Evolutionary conservation across 306 rosid genomes (phyloP), one percentile per base, ranked within the genome.

Genomic region (Lathyrus oleraceus): DNA sequence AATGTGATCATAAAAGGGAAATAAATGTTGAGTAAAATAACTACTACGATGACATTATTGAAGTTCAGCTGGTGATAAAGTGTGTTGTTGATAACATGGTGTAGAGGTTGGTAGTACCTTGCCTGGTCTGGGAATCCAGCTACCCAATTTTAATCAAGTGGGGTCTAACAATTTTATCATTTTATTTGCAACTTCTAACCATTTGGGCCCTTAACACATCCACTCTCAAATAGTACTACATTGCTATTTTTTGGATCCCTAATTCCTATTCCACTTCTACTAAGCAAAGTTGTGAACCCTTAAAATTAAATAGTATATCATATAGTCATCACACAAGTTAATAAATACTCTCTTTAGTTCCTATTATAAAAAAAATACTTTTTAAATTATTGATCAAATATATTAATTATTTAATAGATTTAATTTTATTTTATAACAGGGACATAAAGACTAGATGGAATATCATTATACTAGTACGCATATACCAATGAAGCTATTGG

Each of bases 101-200:
- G 79, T 45, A 77, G 79, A 49, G 61, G 86, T 82, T 80, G 69
- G 74, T 81, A 35, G 2, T 35, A 35, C 10, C 39, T 8, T 40
- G 79, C 68, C 49, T 74, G 71, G 83, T 67, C 56, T 68, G 47
- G 65, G 72, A 80, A 78, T 69, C 75, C 77, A 67, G 73, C 56
- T 58, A 78, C 83, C 76, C 28, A 57, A 73, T 75, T 77, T 71
- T 57, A 81, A 66, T 65, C 60, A 62, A 21, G 75, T 78, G 80
- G 84, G 87, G 38, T 81, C 85, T 28, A 6, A 0, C 57, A 25
- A 42, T 38, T 66, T 17, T 20, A 61, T 70, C 80, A 73, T 64
- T 69, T 64, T 73, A 49, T 51, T 30, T 28, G 39, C 79, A 65
- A 15, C 10, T 57, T 15, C 27, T 45, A 69, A 65, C 68, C 42